These are phyloP conservation scores for Curvularia sp. DNA, from an alignment of 2,329 filamentous ascomycete genomes.

Conservation along the genomic window DNA sequence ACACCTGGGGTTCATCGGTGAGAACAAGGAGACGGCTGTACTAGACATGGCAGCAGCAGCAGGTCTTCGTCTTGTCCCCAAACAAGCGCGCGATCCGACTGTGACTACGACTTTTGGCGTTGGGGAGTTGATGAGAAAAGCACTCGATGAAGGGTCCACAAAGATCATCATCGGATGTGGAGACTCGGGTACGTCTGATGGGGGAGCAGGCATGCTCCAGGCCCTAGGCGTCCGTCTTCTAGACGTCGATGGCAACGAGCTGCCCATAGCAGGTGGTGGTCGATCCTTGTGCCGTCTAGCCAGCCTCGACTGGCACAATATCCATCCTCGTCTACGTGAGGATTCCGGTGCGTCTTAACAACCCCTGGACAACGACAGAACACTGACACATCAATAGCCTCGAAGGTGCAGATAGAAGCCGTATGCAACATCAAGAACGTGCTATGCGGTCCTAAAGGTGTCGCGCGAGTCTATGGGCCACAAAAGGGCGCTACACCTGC, in stretches of 20 bases:
- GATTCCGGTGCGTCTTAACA: slow-evolving; percentile 26
- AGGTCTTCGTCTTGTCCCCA: slow-evolving; percentile 59
- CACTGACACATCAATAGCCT: slow-evolving; percentile 20
- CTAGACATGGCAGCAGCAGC: slow-evolving; percentile 63
- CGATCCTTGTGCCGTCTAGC: slow-evolving; percentile 49
- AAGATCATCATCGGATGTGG: slow-evolving; percentile 61
- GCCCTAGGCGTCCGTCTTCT: slow-evolving; percentile 58
- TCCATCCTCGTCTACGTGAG: slow-evolving; percentile 50
- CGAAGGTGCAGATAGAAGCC: slow-evolving; percentile 55
- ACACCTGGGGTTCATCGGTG: slow-evolving; percentile 56
- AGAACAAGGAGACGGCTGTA: slow-evolving; percentile 53
- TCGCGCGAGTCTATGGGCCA: slow-evolving; percentile 59
- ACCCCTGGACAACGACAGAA: background rate
- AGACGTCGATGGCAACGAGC: slow-evolving; percentile 46
- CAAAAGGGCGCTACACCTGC: slow-evolving; percentile 59
- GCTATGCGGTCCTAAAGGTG: slow-evolving; percentile 58
- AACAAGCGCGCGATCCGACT: slow-evolving; percentile 54
- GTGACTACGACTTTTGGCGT: slow-evolving; percentile 61
- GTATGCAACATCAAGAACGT: slow-evolving; percentile 62
- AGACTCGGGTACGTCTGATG: slow-evolving; percentile 63
- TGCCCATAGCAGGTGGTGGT: slow-evolving; percentile 54
- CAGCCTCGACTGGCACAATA: slow-evolving; percentile 49
- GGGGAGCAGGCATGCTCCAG: slow-evolving; percentile 62
- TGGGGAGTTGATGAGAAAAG: slow-evolving; percentile 57
- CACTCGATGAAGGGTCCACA: slow-evolving; percentile 55